Base-by-base conservation (phyloP, 2,329 filamentous ascomycete genomes). In the Botryotinia calthae region DNA sequence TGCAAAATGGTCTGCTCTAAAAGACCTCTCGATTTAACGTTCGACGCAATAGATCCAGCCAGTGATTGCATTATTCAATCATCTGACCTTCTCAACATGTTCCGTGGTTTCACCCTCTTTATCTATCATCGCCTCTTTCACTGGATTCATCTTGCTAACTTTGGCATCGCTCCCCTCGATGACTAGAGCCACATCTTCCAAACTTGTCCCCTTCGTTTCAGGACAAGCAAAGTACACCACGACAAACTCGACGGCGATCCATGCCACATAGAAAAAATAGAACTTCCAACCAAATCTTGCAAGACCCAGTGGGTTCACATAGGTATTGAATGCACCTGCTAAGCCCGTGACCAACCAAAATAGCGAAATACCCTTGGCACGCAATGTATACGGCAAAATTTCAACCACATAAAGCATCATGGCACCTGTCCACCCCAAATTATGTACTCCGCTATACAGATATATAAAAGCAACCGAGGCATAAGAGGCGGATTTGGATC, bases 121-220 rank as follows among this genome's bases (percentile, higher is more conserved):
- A 31, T 73, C 66, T 44, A n/a, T 44, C 3, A 71, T 44, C 14
- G 28, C 72, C 54, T 76, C 71, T 22, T 48, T 59, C 22, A 76
- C 68, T 2, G 67, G 56, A 40, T 73, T 74, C 12, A 61, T 65
- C 56, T 72, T 74, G 46, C 74, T 72, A n/a, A 76, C 70, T 16
- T 63, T 68, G 9, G 87, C 87, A 62, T 87, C 83, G 37, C 88
- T 86, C 61, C 89, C 90, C 76, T 93, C 90, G 77, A 93, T 92
- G 79, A 92, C 90, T 76, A 87, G 86, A 62, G 90, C 75, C 16
- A 77, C 73, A 48, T 77, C 76, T 56, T 77, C 76, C 69, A 77
- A 69, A 65, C 61, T 73, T 4, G 71, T 72, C 5, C 76, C 75
- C 66, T 68, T 75, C 18, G 75, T 77, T 64, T 77, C 75, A 3